Percentiles rank a stretch among this genome's conserved stretches.
Evolutionary conservation across 805 yeast species (phyloP).

Genomic region (Metschnikowia hibisci): DNA sequence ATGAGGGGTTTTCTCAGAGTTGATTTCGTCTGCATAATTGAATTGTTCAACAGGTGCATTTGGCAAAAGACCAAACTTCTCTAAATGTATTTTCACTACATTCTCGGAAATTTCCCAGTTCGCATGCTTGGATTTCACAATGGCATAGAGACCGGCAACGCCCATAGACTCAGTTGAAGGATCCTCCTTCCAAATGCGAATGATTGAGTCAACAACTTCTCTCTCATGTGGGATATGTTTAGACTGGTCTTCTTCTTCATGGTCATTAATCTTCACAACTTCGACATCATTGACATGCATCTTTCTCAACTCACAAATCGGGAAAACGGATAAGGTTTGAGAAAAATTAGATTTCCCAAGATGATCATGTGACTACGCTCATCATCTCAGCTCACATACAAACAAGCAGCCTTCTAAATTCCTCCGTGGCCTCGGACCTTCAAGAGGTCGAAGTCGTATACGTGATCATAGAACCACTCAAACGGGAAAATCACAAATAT

Average conservation of each 20-base stretch:
- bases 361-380: neutral
- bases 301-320: neutral
- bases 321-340: neutral
- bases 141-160: constrained; percentile 46
- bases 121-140: constrained; percentile 49
- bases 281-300: constrained; percentile 21
- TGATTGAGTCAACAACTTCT: constrained; percentile 57
- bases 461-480: too few relatives aligned
- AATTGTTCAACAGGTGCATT: constrained; percentile 33
- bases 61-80: constrained; percentile 50
- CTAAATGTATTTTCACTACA: constrained; percentile 50
- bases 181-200: constrained; percentile 64
- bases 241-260: constrained; percentile 18
- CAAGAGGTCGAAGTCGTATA: too few relatives aligned
- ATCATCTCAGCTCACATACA: neutral
- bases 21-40: constrained; percentile 52
- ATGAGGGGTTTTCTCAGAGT: constrained; percentile 47
- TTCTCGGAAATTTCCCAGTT: constrained; percentile 63
- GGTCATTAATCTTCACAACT: constrained; percentile 37
- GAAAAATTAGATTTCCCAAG: neutral
- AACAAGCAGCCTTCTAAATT: too few relatives aligned
- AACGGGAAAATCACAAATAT: too few relatives aligned
- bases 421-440: too few relatives aligned
- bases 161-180: constrained; percentile 59
- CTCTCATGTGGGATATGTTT: constrained; percentile 51